Conservation (phyloP, 1,284 basidiomycete species). For the Heterobasidion annosum region DNA sequence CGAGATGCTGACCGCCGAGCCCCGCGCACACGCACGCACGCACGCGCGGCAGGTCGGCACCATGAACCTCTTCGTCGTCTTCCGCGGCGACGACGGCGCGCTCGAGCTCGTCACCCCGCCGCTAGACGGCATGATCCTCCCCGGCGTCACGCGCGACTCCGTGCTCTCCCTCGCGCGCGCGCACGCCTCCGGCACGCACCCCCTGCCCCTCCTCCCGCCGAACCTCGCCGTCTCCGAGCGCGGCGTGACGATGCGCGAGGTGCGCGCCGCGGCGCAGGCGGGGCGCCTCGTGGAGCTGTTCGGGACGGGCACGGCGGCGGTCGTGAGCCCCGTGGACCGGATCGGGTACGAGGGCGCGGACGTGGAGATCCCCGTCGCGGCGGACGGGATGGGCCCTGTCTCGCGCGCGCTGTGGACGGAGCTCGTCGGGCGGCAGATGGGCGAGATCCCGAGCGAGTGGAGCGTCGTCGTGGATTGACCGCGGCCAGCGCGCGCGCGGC, state of each 20-base stretch:
- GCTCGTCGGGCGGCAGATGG: conserved; percentile 87
- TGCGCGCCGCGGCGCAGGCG: conserved; percentile 62
- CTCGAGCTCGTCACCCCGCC: conserved; percentile 87
- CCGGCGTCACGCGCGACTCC: conserved; percentile 93
- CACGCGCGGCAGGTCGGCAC: conserved; percentile 60
- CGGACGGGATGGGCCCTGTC: conserved; percentile 82
- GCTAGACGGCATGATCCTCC: conserved; percentile 91
- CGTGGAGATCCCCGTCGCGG: conserved; percentile 77
- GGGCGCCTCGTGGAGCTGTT: conserved; percentile 87
- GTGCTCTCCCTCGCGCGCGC: conserved; percentile 77
- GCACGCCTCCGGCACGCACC: conserved; percentile 54
- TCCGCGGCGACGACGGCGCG: conserved; percentile 69
- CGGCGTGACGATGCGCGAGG: conserved; percentile 82
- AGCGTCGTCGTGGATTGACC: neutral
- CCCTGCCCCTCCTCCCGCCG: conserved; percentile 53
- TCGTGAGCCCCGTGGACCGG: conserved; percentile 75
- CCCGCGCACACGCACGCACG: neutral
- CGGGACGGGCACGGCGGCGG: conserved; percentile 87
- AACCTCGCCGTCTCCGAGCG: conserved; percentile 78
- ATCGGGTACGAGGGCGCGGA: conserved; percentile 88
- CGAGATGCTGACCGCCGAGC: neutral
- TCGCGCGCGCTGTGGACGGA: conserved; percentile 78
- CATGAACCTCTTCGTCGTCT: conserved; percentile 93
- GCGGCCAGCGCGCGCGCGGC: no score
- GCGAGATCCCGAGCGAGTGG: conserved; percentile 39